These are phyloP conservation scores for Pinus taeda DNA, from an alignment of 75 land plant species.

Conservation along the genomic window DNA sequence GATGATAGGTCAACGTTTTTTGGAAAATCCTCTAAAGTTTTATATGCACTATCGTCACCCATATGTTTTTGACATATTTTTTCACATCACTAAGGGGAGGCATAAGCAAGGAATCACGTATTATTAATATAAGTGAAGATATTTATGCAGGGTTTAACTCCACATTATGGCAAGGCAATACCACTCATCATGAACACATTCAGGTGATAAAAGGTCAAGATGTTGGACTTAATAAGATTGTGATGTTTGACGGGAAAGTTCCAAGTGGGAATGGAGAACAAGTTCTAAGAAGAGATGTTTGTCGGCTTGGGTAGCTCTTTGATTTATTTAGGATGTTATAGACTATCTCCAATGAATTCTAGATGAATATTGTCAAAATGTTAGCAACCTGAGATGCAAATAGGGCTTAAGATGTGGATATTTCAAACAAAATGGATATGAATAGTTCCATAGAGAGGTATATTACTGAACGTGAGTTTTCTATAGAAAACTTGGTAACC, in stretches of 20 bases:
- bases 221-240: constrained; percentile 97
- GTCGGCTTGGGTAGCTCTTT: constrained; percentile 88
- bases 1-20: constrained; percentile 76
- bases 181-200: constrained; percentile 97
- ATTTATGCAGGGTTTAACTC: constrained; percentile 97
- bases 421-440: no score
- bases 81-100: constrained; percentile 91
- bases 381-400: no score
- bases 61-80: constrained; percentile 89
- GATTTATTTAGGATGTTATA: constrained; percentile 94
- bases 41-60: constrained; percentile 98
- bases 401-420: no score
- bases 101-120: constrained; percentile 91
- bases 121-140: constrained; percentile 93
- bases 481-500: no score
- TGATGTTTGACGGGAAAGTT: constrained; percentile 94
- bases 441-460: no score
- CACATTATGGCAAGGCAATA: constrained; percentile 85
- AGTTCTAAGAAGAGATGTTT: constrained; percentile 89
- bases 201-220: constrained; percentile 99
- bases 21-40: constrained; percentile 79
- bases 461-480: no score
- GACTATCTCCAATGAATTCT: no score
- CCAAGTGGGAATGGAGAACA: constrained; percentile 99
- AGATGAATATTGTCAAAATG: no score